Percentiles rank a stretch among this genome's conserved stretches.
Evolutionary conservation across 768 basidiomycete species (phyloP).

Genomic region (Panus rudis): DNA sequence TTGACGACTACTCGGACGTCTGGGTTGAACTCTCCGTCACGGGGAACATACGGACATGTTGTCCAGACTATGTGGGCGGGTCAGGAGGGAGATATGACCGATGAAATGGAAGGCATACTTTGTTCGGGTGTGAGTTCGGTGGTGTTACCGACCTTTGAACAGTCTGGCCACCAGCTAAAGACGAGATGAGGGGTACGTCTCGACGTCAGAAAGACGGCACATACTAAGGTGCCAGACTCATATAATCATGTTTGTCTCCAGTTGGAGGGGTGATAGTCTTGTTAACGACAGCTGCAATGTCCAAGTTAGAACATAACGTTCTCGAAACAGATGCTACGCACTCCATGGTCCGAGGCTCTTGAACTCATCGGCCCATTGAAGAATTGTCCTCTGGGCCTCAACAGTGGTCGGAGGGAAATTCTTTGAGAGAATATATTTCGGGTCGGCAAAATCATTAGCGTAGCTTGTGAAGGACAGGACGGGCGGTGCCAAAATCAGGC

Average conservation of each 20-base stretch:
- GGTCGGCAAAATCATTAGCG: constrained; percentile 51
- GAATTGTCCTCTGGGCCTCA: constrained; percentile 40
- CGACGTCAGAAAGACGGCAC: constrained; percentile 12
- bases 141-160: constrained; percentile 49
- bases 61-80: constrained; percentile 42
- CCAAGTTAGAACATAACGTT: not conserved
- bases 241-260: constrained; percentile 53
- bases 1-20: constrained; percentile 46
- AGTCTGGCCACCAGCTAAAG: constrained; percentile 56
- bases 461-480: constrained; percentile 33
- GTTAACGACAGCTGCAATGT: constrained; percentile 36
- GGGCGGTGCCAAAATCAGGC: constrained; percentile 7
- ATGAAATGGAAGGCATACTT: constrained; percentile 25
- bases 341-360: constrained; percentile 47
- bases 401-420: constrained; percentile 35
- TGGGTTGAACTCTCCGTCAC: constrained; percentile 61
- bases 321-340: constrained; percentile 21
- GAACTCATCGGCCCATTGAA: constrained; percentile 38
- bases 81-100: constrained; percentile 1
- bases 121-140: constrained; percentile 47
- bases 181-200: not conserved
- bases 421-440: constrained; percentile 37
- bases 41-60: constrained; percentile 47
- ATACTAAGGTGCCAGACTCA: constrained; percentile 70
- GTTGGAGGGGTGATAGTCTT: constrained; percentile 43